These are phyloP conservation scores for Penicillium brasilianum DNA, from an alignment of 2,329 filamentous ascomycete genomes.

Conservation along the genomic window DNA sequence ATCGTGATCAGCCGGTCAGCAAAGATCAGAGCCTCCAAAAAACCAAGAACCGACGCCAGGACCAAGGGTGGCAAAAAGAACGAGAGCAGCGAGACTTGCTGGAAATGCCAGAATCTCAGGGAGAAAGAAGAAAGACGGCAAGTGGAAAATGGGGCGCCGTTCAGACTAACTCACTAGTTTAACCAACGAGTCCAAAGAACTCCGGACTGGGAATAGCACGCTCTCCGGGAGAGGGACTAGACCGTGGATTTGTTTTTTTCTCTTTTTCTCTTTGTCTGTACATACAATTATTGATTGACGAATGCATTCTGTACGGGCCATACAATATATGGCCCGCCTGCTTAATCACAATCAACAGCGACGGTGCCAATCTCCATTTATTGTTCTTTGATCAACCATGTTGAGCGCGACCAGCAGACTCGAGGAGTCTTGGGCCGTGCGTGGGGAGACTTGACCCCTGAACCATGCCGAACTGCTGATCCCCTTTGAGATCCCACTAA, in stretches of 20 bases:
- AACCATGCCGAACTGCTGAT: slow-evolving; percentile 19
- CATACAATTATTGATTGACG: neutral
- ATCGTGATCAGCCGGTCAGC: slow-evolving; percentile 5
- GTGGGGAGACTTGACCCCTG: slow-evolving; percentile 13
- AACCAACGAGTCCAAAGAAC: neutral
- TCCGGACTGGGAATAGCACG: slow-evolving; percentile 22
- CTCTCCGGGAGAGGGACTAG: slow-evolving; percentile 2
- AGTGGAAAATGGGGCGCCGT: slow-evolving; percentile 10
- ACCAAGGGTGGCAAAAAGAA: neutral
- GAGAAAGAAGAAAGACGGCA: slow-evolving; percentile 10
- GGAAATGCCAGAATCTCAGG: neutral
- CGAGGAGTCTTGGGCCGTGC: slow-evolving; percentile 11
- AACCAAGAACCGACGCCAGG: slow-evolving; percentile 4
- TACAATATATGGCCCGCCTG: neutral
- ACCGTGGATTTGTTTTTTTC: neutral
- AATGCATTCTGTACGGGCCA: neutral
- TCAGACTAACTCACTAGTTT: slow-evolving; percentile 3
- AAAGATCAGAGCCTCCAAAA: slow-evolving; percentile 10
- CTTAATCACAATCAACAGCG: neutral
- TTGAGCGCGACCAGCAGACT: neutral
- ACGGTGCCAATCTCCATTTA: neutral
- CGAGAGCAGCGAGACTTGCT: neutral
- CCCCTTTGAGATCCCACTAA: slow-evolving; percentile 11
- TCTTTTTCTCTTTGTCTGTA: neutral
- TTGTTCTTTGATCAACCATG: neutral